Evolutionary conservation across 2,329 filamentous ascomycete genomes (phyloP).

Genomic region (Ilyonectria sp.): DNA sequence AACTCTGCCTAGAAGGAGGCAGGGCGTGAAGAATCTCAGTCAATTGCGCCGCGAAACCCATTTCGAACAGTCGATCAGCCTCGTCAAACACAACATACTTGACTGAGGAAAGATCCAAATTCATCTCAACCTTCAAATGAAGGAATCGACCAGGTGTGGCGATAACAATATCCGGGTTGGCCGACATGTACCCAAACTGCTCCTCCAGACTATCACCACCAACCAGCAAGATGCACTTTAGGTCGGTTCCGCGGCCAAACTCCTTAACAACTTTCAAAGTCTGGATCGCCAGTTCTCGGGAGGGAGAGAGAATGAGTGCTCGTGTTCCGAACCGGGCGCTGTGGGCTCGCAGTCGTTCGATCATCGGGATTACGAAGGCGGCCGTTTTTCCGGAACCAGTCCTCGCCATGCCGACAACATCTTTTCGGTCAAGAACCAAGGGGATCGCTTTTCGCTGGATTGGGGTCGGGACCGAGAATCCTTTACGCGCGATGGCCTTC

Average conservation of each 20-base stretch:
- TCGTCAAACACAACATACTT: conserved; percentile 98
- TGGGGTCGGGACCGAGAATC: conserved; percentile 95
- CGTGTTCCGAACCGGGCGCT: conserved; percentile 89
- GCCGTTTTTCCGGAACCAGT: conserved; percentile 99
- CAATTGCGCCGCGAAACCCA: conserved; percentile 96
- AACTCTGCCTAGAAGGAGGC: conserved; percentile 86
- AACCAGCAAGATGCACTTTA: conserved; percentile 91
- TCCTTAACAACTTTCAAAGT: conserved; percentile 98
- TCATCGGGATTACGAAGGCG: conserved; percentile 98
- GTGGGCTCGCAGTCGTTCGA: conserved; percentile 91
- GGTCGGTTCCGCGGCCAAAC: conserved; percentile 88
- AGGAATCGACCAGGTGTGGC: conserved; percentile 96
- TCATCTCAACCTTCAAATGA: conserved; percentile 98
- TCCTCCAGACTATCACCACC: conserved; percentile 97
- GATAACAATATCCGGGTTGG: conserved; percentile 97
- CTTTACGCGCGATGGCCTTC: conserved; percentile 93
- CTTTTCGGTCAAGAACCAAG: conserved; percentile 87
- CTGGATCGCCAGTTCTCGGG: conserved; percentile 93
- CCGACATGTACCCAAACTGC: conserved; percentile 92
- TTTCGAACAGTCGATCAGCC: conserved; percentile 96
- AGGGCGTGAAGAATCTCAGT: conserved; percentile 93
- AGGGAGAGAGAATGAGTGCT: conserved; percentile 91
- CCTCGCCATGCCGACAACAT: conserved; percentile 98
- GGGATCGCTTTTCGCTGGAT: conserved; percentile 98
- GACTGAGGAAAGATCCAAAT: conserved; percentile 89